Evolutionary conservation across 106 monocot species (phyloP).

Genomic region (Gastrodia elata): DNA sequence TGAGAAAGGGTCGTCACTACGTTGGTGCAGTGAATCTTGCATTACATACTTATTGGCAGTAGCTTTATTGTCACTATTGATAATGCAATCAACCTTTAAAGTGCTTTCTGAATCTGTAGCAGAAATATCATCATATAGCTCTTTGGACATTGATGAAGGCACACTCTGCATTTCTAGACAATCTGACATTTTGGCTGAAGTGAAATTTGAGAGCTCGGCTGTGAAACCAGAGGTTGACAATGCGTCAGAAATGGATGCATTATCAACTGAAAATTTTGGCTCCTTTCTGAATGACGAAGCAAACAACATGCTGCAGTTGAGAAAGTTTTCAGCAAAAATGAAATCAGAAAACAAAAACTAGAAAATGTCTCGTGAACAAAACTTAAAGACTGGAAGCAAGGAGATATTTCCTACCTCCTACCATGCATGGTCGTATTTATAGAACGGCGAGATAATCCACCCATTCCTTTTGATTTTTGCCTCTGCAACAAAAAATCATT

Average conservation of each 20-base stretch:
- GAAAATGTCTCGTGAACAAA: background rate
- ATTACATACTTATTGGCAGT: slow-evolving; percentile 1
- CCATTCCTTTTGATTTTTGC: background rate
- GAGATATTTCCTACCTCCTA: slow-evolving; percentile 3
- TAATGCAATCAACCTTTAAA: background rate
- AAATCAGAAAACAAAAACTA: background rate
- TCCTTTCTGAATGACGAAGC: slow-evolving; percentile 1
- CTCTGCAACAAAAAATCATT: background rate
- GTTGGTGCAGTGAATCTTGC: slow-evolving; percentile 7
- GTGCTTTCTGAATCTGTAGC: background rate
- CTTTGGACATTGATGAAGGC: background rate
- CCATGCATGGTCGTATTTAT: background rate
- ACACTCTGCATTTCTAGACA: slow-evolving; percentile 2
- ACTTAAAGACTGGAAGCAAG: background rate
- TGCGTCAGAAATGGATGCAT: slow-evolving; percentile 9
- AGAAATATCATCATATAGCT: background rate
- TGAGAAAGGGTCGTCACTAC: background rate
- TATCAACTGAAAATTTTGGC: slow-evolving; percentile 14
- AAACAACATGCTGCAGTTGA: slow-evolving; percentile 7
- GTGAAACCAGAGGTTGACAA: slow-evolving; percentile 8
- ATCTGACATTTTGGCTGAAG: slow-evolving; percentile 4
- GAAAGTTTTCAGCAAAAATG: background rate
- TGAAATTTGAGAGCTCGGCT: slow-evolving; percentile 2
- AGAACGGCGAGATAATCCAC: slow-evolving; percentile 2
- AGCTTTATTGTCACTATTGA: slow-evolving; percentile 6